Evolutionary conservation across 1,139 yeast species (phyloP), one percentile per base, ranked within the genome.

Genomic region (Petasospora rhodanensis): DNA sequence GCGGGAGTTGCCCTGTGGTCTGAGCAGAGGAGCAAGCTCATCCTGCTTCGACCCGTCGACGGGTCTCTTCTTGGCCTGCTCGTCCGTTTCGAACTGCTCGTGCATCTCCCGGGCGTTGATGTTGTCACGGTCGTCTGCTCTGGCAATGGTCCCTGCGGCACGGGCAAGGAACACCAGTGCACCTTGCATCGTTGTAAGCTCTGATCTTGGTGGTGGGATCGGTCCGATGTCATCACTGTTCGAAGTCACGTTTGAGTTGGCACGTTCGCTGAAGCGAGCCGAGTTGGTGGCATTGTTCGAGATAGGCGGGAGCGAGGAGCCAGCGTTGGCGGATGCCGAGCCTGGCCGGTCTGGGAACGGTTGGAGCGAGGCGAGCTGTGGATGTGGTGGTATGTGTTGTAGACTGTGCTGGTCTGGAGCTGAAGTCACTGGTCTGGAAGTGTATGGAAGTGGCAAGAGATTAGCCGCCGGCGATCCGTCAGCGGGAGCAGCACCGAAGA

Each of bases 101-200:
- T 64, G 79, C 55, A 63, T 70, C 34, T 68, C 67, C 38, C 70
- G 60, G 1, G 83, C 93, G 54, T 79, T 83, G 20, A 80, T 73
- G 25, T 80, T 65, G 50, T 80, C 83, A 42, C 81, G 60, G 40
- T 68, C 78, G 47, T 76, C 84, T 3, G 80, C 79, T 40, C 71
- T 67, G 5, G 87, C 83, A 18, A 79, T 76, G 5, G 62, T 53
- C 0, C 87, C 89, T 0, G 89, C 89, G 0, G 86, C 84, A 42
- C 77, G 77, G 4, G 91, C 89, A 20, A 82, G 56, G 50, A 77
- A 81, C 18, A 76, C 80, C 41, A 82, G 61, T 0, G 89, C 84
- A 10, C 79, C 80, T 49, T 75, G 82, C 49, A 79, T 73, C 6
- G 80, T 59, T 0, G 59, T 47, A 17, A 62, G 42, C 26, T 59